phyloP scores from a whole-genome alignment of 164 flowering plant genomes.

The Dillenia turbinata region DNA sequence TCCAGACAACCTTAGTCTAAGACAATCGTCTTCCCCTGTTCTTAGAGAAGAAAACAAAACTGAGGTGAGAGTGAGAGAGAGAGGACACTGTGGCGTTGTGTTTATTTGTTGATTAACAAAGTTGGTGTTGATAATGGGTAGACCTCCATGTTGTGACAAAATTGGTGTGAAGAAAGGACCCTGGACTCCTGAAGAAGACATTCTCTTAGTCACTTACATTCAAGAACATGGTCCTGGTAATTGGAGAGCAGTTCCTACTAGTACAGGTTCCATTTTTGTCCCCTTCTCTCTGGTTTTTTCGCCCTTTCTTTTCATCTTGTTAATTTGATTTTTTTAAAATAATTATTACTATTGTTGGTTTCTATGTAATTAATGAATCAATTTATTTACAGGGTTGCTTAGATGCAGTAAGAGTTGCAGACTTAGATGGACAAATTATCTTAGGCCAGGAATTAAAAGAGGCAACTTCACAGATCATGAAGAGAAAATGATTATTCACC shows the following conservation, averaged over 20 bases:
- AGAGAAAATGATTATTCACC: conserved; percentile 53
- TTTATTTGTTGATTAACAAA: too few relatives aligned
- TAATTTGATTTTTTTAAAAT: not conserved
- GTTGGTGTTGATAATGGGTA: conserved; percentile 20
- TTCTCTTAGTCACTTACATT: conserved; percentile 31
- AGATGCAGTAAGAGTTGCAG: conserved; percentile 62
- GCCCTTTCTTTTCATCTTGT: not conserved
- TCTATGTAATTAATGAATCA: too few relatives aligned
- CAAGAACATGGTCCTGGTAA: conserved; percentile 42
- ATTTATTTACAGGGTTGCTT: conserved; percentile 30
- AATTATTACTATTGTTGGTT: not conserved
- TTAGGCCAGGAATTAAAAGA: conserved; percentile 52
- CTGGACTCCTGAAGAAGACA: conserved; percentile 48
- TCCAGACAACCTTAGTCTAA: conserved; percentile 1
- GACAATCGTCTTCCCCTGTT: conserved; percentile 9
- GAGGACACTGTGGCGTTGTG: too few relatives aligned
- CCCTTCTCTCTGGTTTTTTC: not conserved
- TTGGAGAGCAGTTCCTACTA: conserved; percentile 41
- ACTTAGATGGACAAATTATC: conserved; percentile 57
- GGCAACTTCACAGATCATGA: conserved; percentile 52
- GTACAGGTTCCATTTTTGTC: conserved; percentile 21
- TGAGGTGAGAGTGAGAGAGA: not conserved
- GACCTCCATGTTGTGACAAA: conserved; percentile 42
- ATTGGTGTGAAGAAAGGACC: conserved; percentile 40
- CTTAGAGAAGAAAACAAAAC: not conserved